A percentile compares a stretch with the other conserved stretches of the same genome.
phyloP scores from a whole-genome alignment of 768 basidiomycete species.

The Leucocoprinus sp. region DNA sequence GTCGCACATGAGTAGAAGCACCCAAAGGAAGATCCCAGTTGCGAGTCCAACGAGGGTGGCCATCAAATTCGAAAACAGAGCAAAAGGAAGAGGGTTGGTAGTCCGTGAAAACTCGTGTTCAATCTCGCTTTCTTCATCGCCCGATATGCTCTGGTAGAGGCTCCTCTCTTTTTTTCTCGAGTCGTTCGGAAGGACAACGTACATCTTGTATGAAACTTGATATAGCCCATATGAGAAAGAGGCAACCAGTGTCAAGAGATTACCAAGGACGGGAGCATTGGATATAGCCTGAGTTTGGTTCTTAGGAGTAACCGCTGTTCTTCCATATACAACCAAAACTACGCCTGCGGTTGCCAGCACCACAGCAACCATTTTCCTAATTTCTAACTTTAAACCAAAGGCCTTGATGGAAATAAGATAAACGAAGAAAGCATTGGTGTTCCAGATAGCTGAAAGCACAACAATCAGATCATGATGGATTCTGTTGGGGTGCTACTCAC shows the following conservation, averaged over 20 bases:
- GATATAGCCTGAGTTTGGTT: slow-evolving; percentile 18
- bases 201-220: slow-evolving; percentile 80
- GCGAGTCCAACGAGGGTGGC: slow-evolving; percentile 74
- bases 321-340: slow-evolving; percentile 77
- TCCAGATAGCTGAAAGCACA: slow-evolving; percentile 56
- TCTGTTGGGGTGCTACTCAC: slow-evolving; percentile 19
- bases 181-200: slow-evolving; percentile 63
- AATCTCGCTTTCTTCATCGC: slow-evolving; percentile 22
- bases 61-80: slow-evolving; percentile 75
- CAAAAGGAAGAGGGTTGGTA: slow-evolving; percentile 65
- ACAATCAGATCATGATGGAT: not conserved
- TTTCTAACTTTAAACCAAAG: slow-evolving; percentile 54
- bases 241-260: slow-evolving; percentile 62
- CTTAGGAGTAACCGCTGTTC: slow-evolving; percentile 22
- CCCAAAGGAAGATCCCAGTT: slow-evolving; percentile 70
- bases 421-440: slow-evolving; percentile 86
- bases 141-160: slow-evolving; percentile 38
- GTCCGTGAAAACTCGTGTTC: slow-evolving; percentile 11
- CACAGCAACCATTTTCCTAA: slow-evolving; percentile 62
- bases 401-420: slow-evolving; percentile 79
- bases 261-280: slow-evolving; percentile 59
- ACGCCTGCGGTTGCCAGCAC: slow-evolving; percentile 76
- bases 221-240: slow-evolving; percentile 70
- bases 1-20: slow-evolving; percentile 71
- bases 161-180: slow-evolving; percentile 37